Evolutionary conservation across 1,284 basidiomycete genomes (phyloP).

Genomic region (Microbotryum silenes-acaulis): DNA sequence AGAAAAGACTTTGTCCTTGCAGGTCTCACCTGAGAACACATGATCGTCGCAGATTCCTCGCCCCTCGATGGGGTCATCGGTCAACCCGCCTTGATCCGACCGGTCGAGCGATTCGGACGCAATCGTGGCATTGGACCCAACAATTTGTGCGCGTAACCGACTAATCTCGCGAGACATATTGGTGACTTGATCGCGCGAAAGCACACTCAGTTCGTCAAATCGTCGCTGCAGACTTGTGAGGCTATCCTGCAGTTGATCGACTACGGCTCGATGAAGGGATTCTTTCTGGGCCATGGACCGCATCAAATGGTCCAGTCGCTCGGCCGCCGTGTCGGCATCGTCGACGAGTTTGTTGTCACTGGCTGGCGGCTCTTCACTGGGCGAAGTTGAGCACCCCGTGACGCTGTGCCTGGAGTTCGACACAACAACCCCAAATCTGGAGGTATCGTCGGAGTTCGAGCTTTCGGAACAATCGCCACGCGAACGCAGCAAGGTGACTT

Average conservation of each 20-base stretch:
- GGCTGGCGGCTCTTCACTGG: constrained; percentile 1
- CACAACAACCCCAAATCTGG: not conserved
- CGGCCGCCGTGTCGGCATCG: constrained; percentile 37
- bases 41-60: too few species aligned
- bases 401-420: too few species aligned
- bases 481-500: constrained; percentile 24
- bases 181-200: constrained; percentile 68
- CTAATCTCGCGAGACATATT: constrained; percentile 82
- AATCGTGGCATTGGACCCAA: not conserved
- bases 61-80: too few species aligned
- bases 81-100: not conserved
- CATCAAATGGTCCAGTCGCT: constrained; percentile 77
- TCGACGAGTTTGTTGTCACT: not conserved
- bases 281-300: constrained; percentile 91
- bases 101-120: not conserved
- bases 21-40: not conserved
- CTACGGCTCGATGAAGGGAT: constrained; percentile 66
- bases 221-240: constrained; percentile 62
- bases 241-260: constrained; percentile 61
- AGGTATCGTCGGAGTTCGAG: constrained; percentile 45
- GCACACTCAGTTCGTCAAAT: constrained; percentile 65
- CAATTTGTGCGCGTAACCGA: constrained; percentile 47
- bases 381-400: not conserved
- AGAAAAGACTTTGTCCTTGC: constrained; percentile 8
- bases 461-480: constrained; percentile 41